Evolutionary conservation across 192 early-diverging fungal species (phyloP), one percentile per base, ranked within the genome.

Genomic region (Podila horticola): DNA sequence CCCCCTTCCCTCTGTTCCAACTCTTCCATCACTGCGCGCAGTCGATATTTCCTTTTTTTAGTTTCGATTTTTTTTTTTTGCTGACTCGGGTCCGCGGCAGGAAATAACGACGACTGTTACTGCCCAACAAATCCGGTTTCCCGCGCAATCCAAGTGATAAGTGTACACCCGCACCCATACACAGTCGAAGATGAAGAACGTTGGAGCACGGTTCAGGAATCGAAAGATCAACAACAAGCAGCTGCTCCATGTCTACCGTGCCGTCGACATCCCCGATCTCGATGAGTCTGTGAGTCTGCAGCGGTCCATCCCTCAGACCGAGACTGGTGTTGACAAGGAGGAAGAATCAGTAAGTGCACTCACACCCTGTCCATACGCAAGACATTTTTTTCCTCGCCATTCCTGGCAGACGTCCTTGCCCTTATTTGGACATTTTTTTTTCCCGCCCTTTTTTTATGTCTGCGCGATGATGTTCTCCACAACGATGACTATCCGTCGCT

Each of bases 311-410:
- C 86, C 91, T 29, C 83, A 89, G 68, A 90, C 95, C 52, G 94
- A 94, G 62, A 99, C 96, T 13, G 97, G 97, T 71, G 97, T 99
- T 7, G 97, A 98, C 74, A 98, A 99, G 82, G 97, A 97, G 72
- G 97, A 99, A 85, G 97, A 99, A 79, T 92, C 94, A 85, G 94
- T 93, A 69, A 65, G 90, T 69, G 11, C 41, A 45, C 41, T 15
- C 41, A 15, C 0, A 45, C 13, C 3, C 41, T 17, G 4, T 17
- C 41, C 41, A 17, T 13, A 15, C 41, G 36, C 3, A 12, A 45
- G 13, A 45, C 15, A 15, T 13, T 1, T 0, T 38, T 38, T 45
- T 10, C 13, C 4, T 10, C 13, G 31, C 38, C 8, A 6, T 45
- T 10, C 13, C 4, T 10, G 41, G 31, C 38, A 41, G 12, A 41